phyloP scores from a whole-genome alignment of 2,329 filamentous ascomycete species.

The Ophiostoma sp. region DNA sequence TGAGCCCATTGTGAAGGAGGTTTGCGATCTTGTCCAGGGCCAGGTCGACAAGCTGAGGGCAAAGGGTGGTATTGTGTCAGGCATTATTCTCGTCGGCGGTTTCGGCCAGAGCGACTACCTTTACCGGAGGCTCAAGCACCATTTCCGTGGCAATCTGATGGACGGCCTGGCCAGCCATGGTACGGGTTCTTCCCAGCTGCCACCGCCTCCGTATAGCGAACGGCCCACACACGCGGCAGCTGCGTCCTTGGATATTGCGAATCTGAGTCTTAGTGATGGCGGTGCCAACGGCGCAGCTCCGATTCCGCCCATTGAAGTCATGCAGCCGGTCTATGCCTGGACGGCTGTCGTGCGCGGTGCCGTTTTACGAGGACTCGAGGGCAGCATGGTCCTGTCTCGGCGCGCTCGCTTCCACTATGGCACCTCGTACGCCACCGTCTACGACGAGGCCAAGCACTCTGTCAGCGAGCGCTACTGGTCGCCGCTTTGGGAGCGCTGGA shows the following conservation, averaged over 20 bases:
- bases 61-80: conserved; percentile 64
- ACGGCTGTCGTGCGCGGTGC: conserved; percentile 78
- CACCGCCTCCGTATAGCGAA: conserved; percentile 66
- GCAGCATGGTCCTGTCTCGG: conserved; percentile 74
- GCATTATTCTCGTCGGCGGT: conserved; percentile 79
- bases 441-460: conserved; percentile 72
- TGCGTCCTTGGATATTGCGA: background rate
- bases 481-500: conserved; percentile 77
- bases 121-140: conserved; percentile 67
- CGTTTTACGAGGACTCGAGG: conserved; percentile 71
- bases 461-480: conserved; percentile 76
- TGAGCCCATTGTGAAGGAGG: conserved; percentile 70
- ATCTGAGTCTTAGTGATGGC: background rate
- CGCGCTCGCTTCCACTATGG: conserved; percentile 77
- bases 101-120: conserved; percentile 80
- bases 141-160: conserved; percentile 55
- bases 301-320: conserved; percentile 65
- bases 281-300: background rate
- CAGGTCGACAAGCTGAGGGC: conserved; percentile 64
- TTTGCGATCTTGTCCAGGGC: conserved; percentile 66
- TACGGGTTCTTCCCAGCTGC: conserved; percentile 33
- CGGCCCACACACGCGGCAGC: conserved; percentile 62
- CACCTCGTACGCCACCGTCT: conserved; percentile 78
- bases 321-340: conserved; percentile 81
- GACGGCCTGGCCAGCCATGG: conserved; percentile 1